Conservation (phyloP, 208 protist species). For the Trypanosoma brucei region DNA sequence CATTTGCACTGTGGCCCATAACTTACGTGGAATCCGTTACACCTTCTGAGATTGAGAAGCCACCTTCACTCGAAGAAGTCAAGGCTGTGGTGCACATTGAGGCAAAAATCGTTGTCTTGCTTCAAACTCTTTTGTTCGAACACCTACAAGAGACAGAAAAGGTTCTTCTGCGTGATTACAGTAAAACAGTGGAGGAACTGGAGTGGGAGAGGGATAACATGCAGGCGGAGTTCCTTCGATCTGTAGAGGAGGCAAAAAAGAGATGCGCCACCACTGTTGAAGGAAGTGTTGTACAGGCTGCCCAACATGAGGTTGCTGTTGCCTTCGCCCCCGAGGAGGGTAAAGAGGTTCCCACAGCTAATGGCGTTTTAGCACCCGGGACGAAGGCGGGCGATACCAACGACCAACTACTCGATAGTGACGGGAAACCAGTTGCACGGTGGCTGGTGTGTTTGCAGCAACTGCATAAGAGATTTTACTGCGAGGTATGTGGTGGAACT, state of each 20-base stretch:
- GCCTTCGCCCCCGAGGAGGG: slow-evolving; percentile 8
- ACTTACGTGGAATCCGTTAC: slow-evolving; percentile 32
- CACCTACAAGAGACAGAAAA: slow-evolving; percentile 61
- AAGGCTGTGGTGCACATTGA: slow-evolving; percentile 57
- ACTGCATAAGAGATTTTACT: slow-evolving; percentile 76
- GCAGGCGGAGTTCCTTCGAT: slow-evolving; percentile 65
- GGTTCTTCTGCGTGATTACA: slow-evolving; percentile 66
- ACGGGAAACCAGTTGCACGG: slow-evolving; percentile 71
- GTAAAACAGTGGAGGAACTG: slow-evolving; percentile 78
- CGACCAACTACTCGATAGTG: slow-evolving; percentile 58
- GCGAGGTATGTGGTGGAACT: slow-evolving; percentile 84
- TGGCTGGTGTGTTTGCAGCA: slow-evolving; percentile 81
- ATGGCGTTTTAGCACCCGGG: not conserved
- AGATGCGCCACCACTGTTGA: slow-evolving; percentile 61
- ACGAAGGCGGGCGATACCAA: slow-evolving; percentile 17
- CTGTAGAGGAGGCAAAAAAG: slow-evolving; percentile 43
- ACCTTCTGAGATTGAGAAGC: not conserved
- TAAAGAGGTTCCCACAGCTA: slow-evolving; percentile 9
- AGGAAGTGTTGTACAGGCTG: slow-evolving; percentile 62
- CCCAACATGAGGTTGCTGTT: slow-evolving; percentile 53
- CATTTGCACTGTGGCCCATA: slow-evolving; percentile 77
- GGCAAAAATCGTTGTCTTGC: slow-evolving; percentile 52
- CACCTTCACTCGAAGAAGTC: slow-evolving; percentile 44
- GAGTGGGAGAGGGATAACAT: slow-evolving; percentile 52
- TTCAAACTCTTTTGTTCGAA: slow-evolving; percentile 69